Base-by-base conservation (phyloP, 2,329 filamentous ascomycete genomes). In the Scedosporium apiospermum region DNA sequence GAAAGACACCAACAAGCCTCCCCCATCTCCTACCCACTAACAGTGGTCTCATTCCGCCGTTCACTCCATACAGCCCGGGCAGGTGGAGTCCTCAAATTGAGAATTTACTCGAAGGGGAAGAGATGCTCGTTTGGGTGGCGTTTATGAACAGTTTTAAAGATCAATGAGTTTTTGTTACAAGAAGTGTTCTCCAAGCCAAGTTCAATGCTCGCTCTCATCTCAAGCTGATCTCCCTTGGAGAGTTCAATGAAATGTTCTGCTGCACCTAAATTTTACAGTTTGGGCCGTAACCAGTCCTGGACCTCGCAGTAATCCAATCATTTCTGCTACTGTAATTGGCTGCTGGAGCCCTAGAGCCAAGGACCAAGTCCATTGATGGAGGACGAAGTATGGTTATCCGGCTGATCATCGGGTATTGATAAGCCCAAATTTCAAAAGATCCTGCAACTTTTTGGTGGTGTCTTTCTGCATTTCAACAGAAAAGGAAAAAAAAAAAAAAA, bases 351-450 rank as follows among this genome's bases (percentile, higher is more conserved):
- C 12, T 14, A 9, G 4, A 60, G 41, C 38, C 34, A 21, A 7
- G 9, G 21, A 23, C 14, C 21, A 44, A 27, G 44, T 18, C 10
- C 12, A n/a, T 30, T 12, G 18, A 23, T 3, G 21, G 2, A 23
- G 51, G 51, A n/a, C 4, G 10, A 30, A 16, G n/a, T 6, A 26
- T 21, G 26, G 21, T 38, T 16, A 38, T 49, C 44, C 49, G 60
- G 60, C 14, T 61, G 60, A 61, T 41, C 46, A n/a, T 55, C 60
- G 60, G 46, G 30, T 61, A 57, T 38, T n/a, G 49, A 61, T 61
- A 61, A 61, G 44, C 59, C 27, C 16, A 46, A 16, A 23, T 60
- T n/a, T 49, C 27, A 49, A 42, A 23, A n/a, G 3, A 16, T 23
- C 58, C 59, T 51, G 34, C n/a, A 53, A 26, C 26, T 61, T 61